phyloP scores from a whole-genome alignment of 257 asterid genomes.

The Solanum appendiculatum region DNA sequence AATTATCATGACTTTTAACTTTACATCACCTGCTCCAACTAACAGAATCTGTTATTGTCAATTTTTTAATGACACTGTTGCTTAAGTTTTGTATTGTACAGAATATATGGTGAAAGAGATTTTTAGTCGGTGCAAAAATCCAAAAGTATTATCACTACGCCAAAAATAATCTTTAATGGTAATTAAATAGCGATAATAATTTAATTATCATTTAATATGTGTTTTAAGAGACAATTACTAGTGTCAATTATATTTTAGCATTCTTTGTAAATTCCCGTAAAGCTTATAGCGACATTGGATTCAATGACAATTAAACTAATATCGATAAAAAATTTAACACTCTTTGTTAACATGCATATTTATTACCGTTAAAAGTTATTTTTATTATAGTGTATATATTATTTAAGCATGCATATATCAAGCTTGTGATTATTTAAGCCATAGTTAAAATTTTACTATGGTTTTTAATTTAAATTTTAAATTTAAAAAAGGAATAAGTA shows the following conservation, averaged over 20 bases:
- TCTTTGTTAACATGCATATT: no score
- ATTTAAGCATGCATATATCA: not conserved
- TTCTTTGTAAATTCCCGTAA: no score
- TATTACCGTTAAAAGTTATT: not conserved
- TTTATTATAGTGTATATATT: not conserved
- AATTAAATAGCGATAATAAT: rapidly evolving
- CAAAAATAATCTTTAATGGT: not conserved
- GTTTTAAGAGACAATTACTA: not conserved
- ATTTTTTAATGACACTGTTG: not conserved
- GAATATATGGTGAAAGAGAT: not conserved
- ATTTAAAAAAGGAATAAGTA: not conserved
- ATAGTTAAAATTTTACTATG: not conserved
- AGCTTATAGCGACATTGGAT: rapidly evolving
- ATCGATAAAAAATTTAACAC: rapidly evolving
- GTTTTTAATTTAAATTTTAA: not conserved
- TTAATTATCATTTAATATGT: no score
- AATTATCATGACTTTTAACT: not conserved
- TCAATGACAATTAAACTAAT: rapidly evolving
- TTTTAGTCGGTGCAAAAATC: not conserved
- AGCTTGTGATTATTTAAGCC: not conserved
- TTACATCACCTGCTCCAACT: not conserved
- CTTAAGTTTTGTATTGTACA: not conserved
- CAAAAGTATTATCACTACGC: not conserved
- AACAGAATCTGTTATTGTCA: not conserved
- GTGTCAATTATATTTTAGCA: not conserved